A percentile compares a stretch with the other conserved stretches of the same genome.
phyloP scores from a whole-genome alignment of 345 rosid species.

The Durio zibethinus region DNA sequence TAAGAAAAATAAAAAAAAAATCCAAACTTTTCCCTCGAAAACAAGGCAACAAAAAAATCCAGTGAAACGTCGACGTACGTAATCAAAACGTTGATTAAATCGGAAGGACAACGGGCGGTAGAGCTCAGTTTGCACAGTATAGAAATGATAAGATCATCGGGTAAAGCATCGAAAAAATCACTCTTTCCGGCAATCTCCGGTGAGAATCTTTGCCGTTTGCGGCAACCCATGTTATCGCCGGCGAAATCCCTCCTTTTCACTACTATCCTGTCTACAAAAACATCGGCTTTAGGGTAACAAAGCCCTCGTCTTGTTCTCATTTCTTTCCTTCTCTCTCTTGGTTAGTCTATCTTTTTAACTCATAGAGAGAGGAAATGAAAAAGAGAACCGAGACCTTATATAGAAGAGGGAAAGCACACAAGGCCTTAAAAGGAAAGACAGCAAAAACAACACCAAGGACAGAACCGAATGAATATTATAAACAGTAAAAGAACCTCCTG shows the following conservation, averaged over 20 bases:
- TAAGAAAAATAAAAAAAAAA: not conserved
- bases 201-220: slow-evolving; percentile 38
- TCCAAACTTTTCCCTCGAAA: not conserved
- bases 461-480: slow-evolving; percentile 24
- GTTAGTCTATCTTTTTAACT: too few relatives aligned
- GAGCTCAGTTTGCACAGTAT: slow-evolving; percentile 66
- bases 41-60: not conserved
- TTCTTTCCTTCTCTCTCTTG: slow-evolving; percentile 2
- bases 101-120: slow-evolving; percentile 56
- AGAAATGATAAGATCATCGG: slow-evolving; percentile 73
- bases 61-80: slow-evolving; percentile 45
- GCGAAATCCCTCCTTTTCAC: slow-evolving; percentile 16
- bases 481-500: not conserved
- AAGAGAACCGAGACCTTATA: slow-evolving; percentile 34
- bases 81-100: slow-evolving; percentile 60
- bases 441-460: slow-evolving; percentile 27
- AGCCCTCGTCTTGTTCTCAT: slow-evolving; percentile 58
- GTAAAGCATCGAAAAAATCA: slow-evolving; percentile 62
- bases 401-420: slow-evolving; percentile 20
- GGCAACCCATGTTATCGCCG: slow-evolving; percentile 26
- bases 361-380: slow-evolving; percentile 1
- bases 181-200: slow-evolving; percentile 10
- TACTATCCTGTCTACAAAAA: slow-evolving; percentile 19
- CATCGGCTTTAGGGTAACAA: slow-evolving; percentile 38
- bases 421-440: not conserved